These are phyloP conservation scores for Coniosporium tulheliwenetii DNA, from an alignment of 2,329 filamentous ascomycete genomes.

Conservation along the genomic window DNA sequence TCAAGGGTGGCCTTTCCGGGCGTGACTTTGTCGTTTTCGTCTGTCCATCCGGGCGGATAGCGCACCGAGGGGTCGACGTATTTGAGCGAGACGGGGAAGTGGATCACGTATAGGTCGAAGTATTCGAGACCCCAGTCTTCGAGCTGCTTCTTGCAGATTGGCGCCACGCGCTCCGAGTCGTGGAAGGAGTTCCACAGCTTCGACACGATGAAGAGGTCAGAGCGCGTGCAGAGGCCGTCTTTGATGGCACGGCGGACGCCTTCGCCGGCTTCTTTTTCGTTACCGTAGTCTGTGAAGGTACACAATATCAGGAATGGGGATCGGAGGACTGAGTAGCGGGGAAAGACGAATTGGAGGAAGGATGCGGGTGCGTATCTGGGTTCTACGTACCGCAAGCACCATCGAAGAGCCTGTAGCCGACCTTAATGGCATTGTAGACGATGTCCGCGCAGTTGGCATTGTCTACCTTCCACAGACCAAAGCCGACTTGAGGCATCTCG, in stretches of 20 bases:
- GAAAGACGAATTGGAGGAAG: too few species aligned
- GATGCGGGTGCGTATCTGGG: too few species aligned
- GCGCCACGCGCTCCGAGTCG: constrained; percentile 60
- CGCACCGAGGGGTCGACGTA: constrained; percentile 66
- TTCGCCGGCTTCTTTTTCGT: constrained; percentile 63
- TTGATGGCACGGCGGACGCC: constrained; percentile 66
- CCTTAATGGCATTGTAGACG: constrained; percentile 57
- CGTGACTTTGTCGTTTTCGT: constrained; percentile 46
- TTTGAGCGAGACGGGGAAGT: constrained; percentile 77
- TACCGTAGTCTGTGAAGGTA: constrained; percentile 50
- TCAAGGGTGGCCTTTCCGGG: constrained; percentile 56
- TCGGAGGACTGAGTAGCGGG: too few species aligned
- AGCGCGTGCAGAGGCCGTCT: constrained; percentile 65
- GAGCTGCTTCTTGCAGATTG: constrained; percentile 61
- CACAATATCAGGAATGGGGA: neutral
- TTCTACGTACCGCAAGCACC: constrained; percentile 37
- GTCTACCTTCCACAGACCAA: constrained; percentile 73
- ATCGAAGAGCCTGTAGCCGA: constrained; percentile 45
- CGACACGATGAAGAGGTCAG: constrained; percentile 81
- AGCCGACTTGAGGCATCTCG: constrained; percentile 58
- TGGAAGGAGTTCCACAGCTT: constrained; percentile 94
- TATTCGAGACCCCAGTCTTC: constrained; percentile 75
- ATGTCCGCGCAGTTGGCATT: constrained; percentile 57
- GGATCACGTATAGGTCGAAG: constrained; percentile 79
- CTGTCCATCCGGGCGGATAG: constrained; percentile 66